Evolutionary conservation across 371 early-diverging fungal genomes (phyloP).

Genomic region (Circinella minor): DNA sequence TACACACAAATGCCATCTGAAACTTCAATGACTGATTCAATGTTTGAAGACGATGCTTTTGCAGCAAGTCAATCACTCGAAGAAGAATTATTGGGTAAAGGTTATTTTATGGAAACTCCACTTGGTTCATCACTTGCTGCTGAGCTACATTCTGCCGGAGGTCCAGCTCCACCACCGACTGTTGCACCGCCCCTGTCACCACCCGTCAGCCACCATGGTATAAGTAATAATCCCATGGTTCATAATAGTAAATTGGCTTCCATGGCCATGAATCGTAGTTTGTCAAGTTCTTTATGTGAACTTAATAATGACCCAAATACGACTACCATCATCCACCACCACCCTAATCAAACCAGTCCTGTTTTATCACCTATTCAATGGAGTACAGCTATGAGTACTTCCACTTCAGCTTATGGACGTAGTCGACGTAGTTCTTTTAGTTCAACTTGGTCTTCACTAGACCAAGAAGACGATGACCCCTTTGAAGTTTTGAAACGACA

Average conservation of each 20-base stretch:
- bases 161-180: constrained; percentile 22
- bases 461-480: constrained; percentile 50
- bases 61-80: constrained; percentile 47
- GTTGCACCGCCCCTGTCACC: constrained; percentile 19
- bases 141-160: constrained; percentile 54
- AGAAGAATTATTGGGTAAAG: constrained; percentile 54
- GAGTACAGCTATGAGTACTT: constrained; percentile 38
- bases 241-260: constrained; percentile 34
- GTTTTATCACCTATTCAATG: constrained; percentile 36
- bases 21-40: constrained; percentile 20
- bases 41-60: constrained; percentile 46
- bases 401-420: constrained; percentile 29
- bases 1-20: constrained; percentile 26
- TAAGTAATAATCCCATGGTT: too few species aligned
- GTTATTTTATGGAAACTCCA: constrained; percentile 41
- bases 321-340: background rate
- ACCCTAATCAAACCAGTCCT: constrained; percentile 29
- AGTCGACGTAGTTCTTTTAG: constrained; percentile 49
- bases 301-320: background rate
- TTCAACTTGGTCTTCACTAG: constrained; percentile 37
- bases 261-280: constrained; percentile 37
- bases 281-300: constrained; percentile 21
- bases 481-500: constrained; percentile 54
- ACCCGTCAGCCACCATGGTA: constrained; percentile 18
- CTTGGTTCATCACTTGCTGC: constrained; percentile 54